phyloP scores from a whole-genome alignment of 2,329 filamentous ascomycete species.

The Pseudogymnoascus sp. region DNA sequence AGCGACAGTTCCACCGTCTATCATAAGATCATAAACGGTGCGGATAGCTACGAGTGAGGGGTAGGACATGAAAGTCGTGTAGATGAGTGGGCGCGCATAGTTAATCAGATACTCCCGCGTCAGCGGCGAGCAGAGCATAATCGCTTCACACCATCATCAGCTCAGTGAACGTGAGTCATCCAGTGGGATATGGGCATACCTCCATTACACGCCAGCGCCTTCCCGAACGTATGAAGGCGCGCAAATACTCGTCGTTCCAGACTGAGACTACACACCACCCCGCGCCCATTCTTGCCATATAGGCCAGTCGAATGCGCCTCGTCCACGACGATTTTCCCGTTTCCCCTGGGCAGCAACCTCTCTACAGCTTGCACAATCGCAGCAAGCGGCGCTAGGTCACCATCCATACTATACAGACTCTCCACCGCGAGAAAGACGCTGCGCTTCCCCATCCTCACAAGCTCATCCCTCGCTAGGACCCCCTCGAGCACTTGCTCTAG shows the following conservation, averaged over 20 bases:
- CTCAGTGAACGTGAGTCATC: background rate
- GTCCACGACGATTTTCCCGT: slow-evolving; percentile 57
- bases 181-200: slow-evolving; percentile 39
- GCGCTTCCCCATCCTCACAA: slow-evolving; percentile 20
- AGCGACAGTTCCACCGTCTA: slow-evolving; percentile 37
- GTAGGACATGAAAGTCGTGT: slow-evolving; percentile 61
- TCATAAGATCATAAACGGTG: slow-evolving; percentile 49
- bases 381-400: slow-evolving; percentile 57
- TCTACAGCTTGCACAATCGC: slow-evolving; percentile 53
- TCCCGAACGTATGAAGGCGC: slow-evolving; percentile 57
- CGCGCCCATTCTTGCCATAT: slow-evolving; percentile 46
- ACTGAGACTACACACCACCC: slow-evolving; percentile 48
- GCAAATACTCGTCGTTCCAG: slow-evolving; percentile 49
- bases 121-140: slow-evolving; percentile 52
- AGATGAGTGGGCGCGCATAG: slow-evolving; percentile 67
- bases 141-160: slow-evolving; percentile 34
- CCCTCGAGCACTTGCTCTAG: slow-evolving; percentile 24
- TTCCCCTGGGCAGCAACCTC: slow-evolving; percentile 44
- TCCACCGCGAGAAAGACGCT: slow-evolving; percentile 64
- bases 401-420: slow-evolving; percentile 76
- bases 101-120: slow-evolving; percentile 62
- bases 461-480: background rate
- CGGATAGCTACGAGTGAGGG: slow-evolving; percentile 51
- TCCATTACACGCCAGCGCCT: slow-evolving; percentile 59
- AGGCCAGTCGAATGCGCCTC: slow-evolving; percentile 61